Evolutionary conservation across 2,329 filamentous ascomycete species (phyloP).

Genomic region (Ophiocordyceps camponoti-floridani): DNA sequence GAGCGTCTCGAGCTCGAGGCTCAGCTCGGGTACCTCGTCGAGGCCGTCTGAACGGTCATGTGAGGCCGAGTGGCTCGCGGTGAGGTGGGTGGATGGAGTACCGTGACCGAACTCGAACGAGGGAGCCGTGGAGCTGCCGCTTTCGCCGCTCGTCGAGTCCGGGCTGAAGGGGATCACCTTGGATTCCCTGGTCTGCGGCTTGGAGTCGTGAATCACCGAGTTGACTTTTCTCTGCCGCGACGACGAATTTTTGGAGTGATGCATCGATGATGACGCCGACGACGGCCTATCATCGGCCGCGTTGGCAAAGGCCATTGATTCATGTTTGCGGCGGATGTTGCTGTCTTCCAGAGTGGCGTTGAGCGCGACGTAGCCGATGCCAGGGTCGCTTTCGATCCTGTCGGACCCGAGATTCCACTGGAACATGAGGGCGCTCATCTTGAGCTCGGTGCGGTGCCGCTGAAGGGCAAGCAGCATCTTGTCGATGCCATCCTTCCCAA

Average conservation of each 20-base stretch:
- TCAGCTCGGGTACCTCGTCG: slow-evolving; percentile 7
- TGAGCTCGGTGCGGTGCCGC: slow-evolving; percentile 41
- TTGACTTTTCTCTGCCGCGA: slow-evolving; percentile 3
- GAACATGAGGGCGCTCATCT: slow-evolving; percentile 46
- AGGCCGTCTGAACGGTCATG: slow-evolving; percentile 14
- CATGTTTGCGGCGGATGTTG: slow-evolving; percentile 8
- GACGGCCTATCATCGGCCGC: slow-evolving; percentile 2
- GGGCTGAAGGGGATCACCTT: slow-evolving; percentile 2
- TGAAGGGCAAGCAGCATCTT: slow-evolving; percentile 38
- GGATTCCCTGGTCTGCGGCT: slow-evolving; percentile 1
- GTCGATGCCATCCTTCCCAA: slow-evolving; percentile 41
- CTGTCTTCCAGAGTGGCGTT: slow-evolving; percentile 40
- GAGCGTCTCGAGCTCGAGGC: slow-evolving; percentile 7
- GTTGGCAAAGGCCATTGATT: neutral
- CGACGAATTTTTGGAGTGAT: neutral
- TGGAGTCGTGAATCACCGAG: neutral
- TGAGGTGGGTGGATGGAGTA: slow-evolving; percentile 5
- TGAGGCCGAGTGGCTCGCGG: slow-evolving; percentile 9
- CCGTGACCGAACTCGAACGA: slow-evolving; percentile 2
- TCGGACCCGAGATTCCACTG: slow-evolving; percentile 44
- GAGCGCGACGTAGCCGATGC: slow-evolving; percentile 50
- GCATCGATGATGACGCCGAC: neutral
- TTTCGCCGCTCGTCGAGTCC: slow-evolving; percentile 4
- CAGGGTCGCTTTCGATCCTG: slow-evolving; percentile 39
- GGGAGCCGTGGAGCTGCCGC: slow-evolving; percentile 1